These are phyloP conservation scores for Geranium brycei DNA, from an alignment of 345 rosid genomes.

Conservation along the genomic window DNA sequence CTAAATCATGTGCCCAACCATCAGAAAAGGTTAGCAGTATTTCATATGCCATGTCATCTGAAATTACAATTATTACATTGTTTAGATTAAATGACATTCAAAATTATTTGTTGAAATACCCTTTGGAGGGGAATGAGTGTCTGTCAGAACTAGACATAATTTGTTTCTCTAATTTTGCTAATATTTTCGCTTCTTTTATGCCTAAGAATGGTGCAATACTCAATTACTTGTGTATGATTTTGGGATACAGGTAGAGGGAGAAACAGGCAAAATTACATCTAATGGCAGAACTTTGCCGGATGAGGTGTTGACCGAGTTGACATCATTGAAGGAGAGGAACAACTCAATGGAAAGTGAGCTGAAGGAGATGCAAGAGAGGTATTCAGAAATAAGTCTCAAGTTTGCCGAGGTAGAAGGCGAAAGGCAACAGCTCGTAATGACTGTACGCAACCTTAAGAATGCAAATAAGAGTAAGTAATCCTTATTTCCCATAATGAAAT, in stretches of 20 bases:
- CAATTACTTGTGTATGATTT: too few species aligned
- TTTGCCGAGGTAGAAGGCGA: slow-evolving; percentile 27
- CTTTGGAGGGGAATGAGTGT: background rate
- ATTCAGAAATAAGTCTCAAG: slow-evolving; percentile 78
- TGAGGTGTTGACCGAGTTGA: slow-evolving; percentile 30
- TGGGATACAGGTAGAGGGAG: too few species aligned
- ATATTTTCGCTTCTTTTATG: too few species aligned
- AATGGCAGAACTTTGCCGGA: background rate
- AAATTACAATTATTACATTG: background rate
- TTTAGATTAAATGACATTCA: background rate
- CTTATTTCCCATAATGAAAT: slow-evolving; percentile 16
- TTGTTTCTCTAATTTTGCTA: background rate
- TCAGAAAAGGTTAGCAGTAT: slow-evolving; percentile 31
- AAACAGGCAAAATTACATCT: too few species aligned
- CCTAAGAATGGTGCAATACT: too few species aligned
- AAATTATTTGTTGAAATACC: background rate
- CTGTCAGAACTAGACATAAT: background rate
- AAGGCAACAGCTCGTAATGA: slow-evolving; percentile 82
- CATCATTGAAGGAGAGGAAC: slow-evolving; percentile 43
- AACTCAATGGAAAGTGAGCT: slow-evolving; percentile 55
- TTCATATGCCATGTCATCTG: background rate
- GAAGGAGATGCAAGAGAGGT: slow-evolving; percentile 82
- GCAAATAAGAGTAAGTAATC: slow-evolving; percentile 29
- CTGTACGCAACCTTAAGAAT: slow-evolving; percentile 60
- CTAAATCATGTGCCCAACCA: slow-evolving; percentile 8